Conservation (phyloP, 2,329 filamentous ascomycete species). For the Cordyceps cateniannulata region DNA sequence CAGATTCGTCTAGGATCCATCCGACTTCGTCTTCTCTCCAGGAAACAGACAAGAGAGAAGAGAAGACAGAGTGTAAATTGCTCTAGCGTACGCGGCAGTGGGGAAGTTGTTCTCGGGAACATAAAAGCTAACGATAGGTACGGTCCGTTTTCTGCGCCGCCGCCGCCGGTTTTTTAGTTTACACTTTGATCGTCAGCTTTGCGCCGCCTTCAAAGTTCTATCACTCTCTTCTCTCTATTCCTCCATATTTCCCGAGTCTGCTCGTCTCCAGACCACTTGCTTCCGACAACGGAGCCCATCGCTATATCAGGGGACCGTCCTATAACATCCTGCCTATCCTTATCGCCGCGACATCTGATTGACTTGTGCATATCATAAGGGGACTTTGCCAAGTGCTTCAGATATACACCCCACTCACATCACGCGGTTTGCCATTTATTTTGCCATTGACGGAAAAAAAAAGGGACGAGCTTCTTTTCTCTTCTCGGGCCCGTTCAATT, state of each 20-base stretch:
- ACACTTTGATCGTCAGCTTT: background rate
- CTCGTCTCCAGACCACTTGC: background rate
- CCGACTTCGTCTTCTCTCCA: too few species aligned
- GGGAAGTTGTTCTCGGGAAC: background rate
- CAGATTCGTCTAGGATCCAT: background rate
- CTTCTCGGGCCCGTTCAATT: background rate
- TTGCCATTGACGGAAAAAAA: background rate
- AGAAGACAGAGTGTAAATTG: too few species aligned
- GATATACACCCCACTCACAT: background rate
- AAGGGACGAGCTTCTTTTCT: background rate
- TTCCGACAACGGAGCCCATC: background rate
- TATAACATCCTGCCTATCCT: background rate
- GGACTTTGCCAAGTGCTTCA: background rate
- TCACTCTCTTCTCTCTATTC: background rate
- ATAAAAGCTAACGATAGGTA: constrained; percentile 1
- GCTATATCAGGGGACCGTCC: too few species aligned
- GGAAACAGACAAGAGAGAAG: too few species aligned
- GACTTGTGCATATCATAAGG: background rate
- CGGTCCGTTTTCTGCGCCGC: background rate
- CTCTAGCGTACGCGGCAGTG: constrained; percentile 1
- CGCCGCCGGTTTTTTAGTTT: background rate
- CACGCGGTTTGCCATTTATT: background rate
- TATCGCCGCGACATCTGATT: background rate
- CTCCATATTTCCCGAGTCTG: background rate
- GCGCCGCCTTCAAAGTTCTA: background rate